These are phyloP conservation scores for Dendrobium catenatum DNA, from an alignment of 106 monocot genomes.

Conservation along the genomic window DNA sequence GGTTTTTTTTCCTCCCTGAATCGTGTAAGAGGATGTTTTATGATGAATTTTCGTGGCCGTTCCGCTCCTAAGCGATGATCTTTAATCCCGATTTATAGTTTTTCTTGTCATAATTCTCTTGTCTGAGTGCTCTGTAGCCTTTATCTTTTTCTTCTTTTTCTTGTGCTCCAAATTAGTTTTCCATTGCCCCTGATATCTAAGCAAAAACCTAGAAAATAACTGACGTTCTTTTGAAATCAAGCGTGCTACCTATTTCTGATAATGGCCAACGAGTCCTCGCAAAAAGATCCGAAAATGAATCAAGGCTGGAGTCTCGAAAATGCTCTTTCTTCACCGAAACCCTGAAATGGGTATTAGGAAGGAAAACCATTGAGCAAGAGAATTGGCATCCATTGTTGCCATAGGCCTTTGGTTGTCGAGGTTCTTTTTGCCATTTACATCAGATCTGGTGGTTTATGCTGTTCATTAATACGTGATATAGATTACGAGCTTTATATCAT, in stretches of 20 bases:
- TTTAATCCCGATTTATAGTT: background rate
- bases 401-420: background rate
- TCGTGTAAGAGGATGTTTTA: background rate
- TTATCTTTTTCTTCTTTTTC: background rate
- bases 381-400: background rate
- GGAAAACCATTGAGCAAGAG: background rate
- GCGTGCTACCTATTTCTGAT: background rate
- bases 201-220: background rate
- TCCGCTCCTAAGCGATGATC: background rate
- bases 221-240: background rate
- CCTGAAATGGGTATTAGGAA: background rate
- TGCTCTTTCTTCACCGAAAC: background rate
- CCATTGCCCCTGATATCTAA: background rate
- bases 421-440: background rate
- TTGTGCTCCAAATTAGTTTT: background rate
- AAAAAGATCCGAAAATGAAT: background rate
- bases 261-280: background rate
- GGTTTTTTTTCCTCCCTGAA: background rate
- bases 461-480: background rate
- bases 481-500: too few relatives aligned
- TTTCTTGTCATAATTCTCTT: background rate
- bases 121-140: background rate
- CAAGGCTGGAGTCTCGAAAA: conserved; percentile 1
- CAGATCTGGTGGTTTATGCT: background rate
- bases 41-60: background rate